Percentiles rank a stretch among this genome's conserved stretches.
Evolutionary conservation across 2,329 filamentous ascomycete genomes (phyloP).

Genomic region (Fonsecaea pedrosoi): DNA sequence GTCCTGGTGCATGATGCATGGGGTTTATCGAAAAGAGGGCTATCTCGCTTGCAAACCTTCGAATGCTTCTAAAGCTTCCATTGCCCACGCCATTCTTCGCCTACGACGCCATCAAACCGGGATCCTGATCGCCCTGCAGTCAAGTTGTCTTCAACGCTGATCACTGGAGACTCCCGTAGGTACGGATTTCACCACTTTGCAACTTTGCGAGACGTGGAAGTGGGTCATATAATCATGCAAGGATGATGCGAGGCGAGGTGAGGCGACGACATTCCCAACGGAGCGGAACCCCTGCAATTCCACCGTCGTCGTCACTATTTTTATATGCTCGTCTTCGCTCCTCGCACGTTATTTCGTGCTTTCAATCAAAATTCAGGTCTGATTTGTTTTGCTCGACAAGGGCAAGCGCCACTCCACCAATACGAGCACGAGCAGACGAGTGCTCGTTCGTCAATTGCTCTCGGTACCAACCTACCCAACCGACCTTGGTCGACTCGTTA

Average conservation of each 20-base stretch:
- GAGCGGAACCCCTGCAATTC: neutral
- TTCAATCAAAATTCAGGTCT: neutral
- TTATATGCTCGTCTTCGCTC: neutral
- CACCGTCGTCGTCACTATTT: neutral
- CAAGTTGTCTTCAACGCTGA: neutral
- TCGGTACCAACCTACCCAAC: neutral
- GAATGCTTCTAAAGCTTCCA: conserved; percentile 18
- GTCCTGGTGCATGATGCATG: conserved; percentile 1
- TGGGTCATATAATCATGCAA: neutral
- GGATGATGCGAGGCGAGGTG: conserved; percentile 1
- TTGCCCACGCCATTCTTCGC: conserved; percentile 7
- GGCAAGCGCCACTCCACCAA: neutral
- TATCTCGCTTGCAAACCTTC: conserved; percentile 15
- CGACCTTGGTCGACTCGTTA: neutral
- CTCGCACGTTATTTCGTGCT: neutral
- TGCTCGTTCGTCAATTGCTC: neutral
- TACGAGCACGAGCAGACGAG: neutral
- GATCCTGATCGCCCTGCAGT: neutral
- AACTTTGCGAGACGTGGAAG: neutral
- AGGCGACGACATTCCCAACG: conserved; percentile 1
- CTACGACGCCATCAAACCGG: conserved; percentile 11
- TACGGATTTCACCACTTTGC: conserved; percentile 6
- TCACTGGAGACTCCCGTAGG: neutral
- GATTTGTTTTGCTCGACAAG: neutral
- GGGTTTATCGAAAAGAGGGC: neutral